Evolutionary conservation across 768 basidiomycete genomes (phyloP).

Genomic region (Russula virescens): DNA sequence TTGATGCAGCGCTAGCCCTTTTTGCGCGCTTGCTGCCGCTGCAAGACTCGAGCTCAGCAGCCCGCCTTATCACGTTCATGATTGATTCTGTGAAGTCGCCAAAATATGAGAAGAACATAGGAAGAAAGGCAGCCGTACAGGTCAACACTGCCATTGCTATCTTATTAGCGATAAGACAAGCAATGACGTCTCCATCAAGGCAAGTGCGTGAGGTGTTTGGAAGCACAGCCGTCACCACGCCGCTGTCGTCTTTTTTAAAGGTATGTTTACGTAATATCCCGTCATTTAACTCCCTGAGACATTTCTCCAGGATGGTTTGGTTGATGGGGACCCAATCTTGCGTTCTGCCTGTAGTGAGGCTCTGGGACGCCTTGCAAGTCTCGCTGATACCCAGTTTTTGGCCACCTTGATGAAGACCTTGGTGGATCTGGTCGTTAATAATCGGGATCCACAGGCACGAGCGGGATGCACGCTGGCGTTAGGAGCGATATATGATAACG

Average conservation of each 20-base stretch:
- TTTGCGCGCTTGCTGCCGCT: constrained; percentile 74
- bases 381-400: constrained; percentile 79
- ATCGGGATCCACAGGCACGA: constrained; percentile 86
- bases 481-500: constrained; percentile 84
- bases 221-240: constrained; percentile 50
- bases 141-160: constrained; percentile 77
- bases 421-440: constrained; percentile 90
- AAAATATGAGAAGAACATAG: constrained; percentile 82
- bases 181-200: constrained; percentile 46
- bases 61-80: constrained; percentile 51
- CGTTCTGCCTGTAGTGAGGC: constrained; percentile 80
- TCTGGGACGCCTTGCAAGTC: constrained; percentile 77
- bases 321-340: constrained; percentile 73
- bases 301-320: constrained; percentile 59
- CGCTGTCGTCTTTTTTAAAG: constrained; percentile 71
- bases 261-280: constrained; percentile 35
- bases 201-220: constrained; percentile 65
- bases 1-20: constrained; percentile 84
- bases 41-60: constrained; percentile 60
- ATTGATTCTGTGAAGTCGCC: constrained; percentile 62
- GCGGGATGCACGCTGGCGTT: constrained; percentile 93
- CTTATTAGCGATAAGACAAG: constrained; percentile 58
- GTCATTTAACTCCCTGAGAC: neutral
- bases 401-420: constrained; percentile 83
- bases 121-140: constrained; percentile 76